Conservation (phyloP, 2,329 filamentous ascomycete genomes). For the Lachnum nothofagi region DNA sequence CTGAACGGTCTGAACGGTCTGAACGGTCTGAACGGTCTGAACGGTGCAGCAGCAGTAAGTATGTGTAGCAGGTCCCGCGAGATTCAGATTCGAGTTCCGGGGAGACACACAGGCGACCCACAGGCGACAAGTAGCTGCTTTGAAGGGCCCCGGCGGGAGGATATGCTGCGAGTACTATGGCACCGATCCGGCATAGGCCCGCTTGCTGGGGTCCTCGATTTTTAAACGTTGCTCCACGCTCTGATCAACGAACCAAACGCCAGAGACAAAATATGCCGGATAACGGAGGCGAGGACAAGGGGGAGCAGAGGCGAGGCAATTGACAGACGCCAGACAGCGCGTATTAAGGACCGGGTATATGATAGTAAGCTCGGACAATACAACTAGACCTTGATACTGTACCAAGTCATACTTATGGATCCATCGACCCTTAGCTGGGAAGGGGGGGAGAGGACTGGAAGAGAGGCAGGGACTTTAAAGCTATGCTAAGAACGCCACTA, state of each 20-base stretch:
- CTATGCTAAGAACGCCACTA: slow-evolving; percentile 15
- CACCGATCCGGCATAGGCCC: slow-evolving; percentile 11
- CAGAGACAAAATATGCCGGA: slow-evolving; percentile 20
- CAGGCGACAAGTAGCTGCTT: not conserved
- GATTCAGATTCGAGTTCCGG: not conserved
- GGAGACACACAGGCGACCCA: not conserved
- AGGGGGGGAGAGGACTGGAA: not conserved
- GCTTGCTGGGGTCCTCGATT: not conserved
- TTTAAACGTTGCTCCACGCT: not conserved
- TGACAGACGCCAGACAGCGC: slow-evolving; percentile 5
- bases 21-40: too few species aligned
- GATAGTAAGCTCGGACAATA: slow-evolving; percentile 20
- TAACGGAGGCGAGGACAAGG: slow-evolving; percentile 9
- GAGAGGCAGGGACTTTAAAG: slow-evolving; percentile 7
- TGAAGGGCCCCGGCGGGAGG: slow-evolving; percentile 3
- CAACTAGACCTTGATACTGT: slow-evolving; percentile 13
- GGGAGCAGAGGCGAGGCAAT: slow-evolving; percentile 11
- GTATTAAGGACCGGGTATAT: slow-evolving; percentile 11
- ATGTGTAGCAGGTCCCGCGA: too few species aligned
- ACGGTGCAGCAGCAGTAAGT: too few species aligned
- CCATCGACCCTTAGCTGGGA: not conserved
- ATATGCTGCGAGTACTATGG: slow-evolving; percentile 4
- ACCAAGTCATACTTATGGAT: slow-evolving; percentile 13
- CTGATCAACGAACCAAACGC: slow-evolving; percentile 20
- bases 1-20: too few species aligned